phyloP scores from a whole-genome alignment of 192 early-diverging fungal species.

The Backusella psychrophila region DNA sequence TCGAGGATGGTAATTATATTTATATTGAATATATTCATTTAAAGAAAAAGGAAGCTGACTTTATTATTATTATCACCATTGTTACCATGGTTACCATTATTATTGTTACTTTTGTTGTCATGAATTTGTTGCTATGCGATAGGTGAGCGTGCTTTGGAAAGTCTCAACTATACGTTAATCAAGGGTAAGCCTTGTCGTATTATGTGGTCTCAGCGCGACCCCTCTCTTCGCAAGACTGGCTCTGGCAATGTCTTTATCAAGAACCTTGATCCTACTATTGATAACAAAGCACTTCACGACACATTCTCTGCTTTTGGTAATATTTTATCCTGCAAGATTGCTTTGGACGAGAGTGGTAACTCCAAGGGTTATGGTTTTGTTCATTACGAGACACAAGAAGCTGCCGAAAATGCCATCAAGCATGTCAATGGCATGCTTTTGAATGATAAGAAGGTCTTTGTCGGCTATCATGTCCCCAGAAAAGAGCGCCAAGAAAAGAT shows the following conservation, averaged over 20 bases:
- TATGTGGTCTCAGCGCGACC: conserved; percentile 99
- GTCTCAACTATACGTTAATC: conserved; percentile 93
- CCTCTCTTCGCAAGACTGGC: conserved; percentile 86
- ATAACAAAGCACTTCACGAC: conserved; percentile 99
- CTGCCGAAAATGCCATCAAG: conserved; percentile 94
- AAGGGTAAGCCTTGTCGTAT: conserved; percentile 96
- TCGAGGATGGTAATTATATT: conserved; percentile 59
- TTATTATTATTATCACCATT: not conserved
- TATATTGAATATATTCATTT: not conserved
- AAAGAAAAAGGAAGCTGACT: conserved; percentile 4
- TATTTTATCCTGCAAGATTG: conserved; percentile 98
- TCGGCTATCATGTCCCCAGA: conserved; percentile 88
- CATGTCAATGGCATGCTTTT: conserved; percentile 99
- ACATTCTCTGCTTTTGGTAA: conserved; percentile 97
- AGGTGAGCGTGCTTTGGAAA: conserved; percentile 89
- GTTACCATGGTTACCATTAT: not conserved
- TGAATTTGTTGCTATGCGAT: conserved; percentile 2
- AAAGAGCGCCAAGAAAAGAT: conserved; percentile 91
- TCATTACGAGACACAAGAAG: conserved; percentile 94
- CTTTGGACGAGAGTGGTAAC: conserved; percentile 69
- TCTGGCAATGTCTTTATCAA: conserved; percentile 99
- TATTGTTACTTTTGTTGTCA: not conserved
- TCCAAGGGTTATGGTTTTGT: conserved; percentile 98
- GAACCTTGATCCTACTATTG: conserved; percentile 95
- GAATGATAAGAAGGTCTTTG: conserved; percentile 94